phyloP scores from a whole-genome alignment of 768 basidiomycete genomes.

The Lepiota brunneoincarnata region DNA sequence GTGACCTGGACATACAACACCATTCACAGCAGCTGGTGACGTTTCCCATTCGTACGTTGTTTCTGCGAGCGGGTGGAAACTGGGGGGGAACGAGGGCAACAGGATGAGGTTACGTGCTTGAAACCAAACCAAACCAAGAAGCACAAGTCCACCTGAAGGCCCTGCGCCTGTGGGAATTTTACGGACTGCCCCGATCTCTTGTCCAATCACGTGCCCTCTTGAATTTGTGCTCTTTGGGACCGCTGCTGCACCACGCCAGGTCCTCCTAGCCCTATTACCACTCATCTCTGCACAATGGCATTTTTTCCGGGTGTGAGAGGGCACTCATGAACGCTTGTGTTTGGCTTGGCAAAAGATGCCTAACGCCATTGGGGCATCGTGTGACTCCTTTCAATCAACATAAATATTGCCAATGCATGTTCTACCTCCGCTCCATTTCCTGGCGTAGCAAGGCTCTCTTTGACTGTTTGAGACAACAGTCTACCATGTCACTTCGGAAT shows the following conservation, averaged over 20 bases:
- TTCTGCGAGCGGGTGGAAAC: conserved; percentile 4
- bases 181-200: conserved; percentile 8
- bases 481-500: conserved; percentile 17
- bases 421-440: conserved; percentile 1
- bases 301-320: too few relatives aligned
- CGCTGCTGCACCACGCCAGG: too few relatives aligned
- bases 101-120: conserved; percentile 15
- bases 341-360: too few relatives aligned
- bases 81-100: conserved; percentile 4
- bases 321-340: too few relatives aligned
- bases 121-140: conserved; percentile 16
- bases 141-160: conserved; percentile 8
- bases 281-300: too few relatives aligned
- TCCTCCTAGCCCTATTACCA: too few relatives aligned
- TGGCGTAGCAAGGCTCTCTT: background rate
- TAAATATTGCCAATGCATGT: conserved; percentile 7
- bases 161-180: conserved; percentile 13
- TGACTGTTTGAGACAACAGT: conserved; percentile 1
- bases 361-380: background rate
- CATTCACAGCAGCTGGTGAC: conserved; percentile 79
- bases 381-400: background rate
- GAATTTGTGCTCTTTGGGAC: too few relatives aligned
- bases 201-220: conserved; percentile 11
- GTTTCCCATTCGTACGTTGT: conserved; percentile 57
- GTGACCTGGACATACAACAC: conserved; percentile 57